These are phyloP conservation scores for Aspergillus tanneri DNA, from an alignment of 2,329 filamentous ascomycete genomes.

Conservation along the genomic window DNA sequence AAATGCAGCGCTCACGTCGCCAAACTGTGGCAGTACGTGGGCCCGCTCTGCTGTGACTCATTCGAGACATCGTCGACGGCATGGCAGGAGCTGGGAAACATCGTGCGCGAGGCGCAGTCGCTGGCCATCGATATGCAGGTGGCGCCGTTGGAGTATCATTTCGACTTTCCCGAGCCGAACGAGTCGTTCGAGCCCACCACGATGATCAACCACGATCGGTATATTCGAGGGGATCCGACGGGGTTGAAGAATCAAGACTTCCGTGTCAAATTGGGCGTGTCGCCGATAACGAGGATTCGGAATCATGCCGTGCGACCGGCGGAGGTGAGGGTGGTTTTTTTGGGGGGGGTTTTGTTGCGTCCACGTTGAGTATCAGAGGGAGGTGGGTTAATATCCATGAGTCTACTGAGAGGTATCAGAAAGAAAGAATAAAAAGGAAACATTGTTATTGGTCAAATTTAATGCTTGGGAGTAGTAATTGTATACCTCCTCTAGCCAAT, in stretches of 20 bases:
- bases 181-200: conserved; percentile 24
- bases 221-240: conserved; percentile 15
- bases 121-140: conserved; percentile 30
- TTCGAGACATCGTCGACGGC: conserved; percentile 10
- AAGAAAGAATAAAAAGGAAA: too few relatives aligned
- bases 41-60: conserved; percentile 22
- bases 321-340: conserved; percentile 15
- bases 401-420: too few relatives aligned
- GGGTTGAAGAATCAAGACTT: conserved; percentile 13
- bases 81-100: conserved; percentile 21
- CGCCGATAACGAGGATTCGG: conserved; percentile 23
- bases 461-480: too few relatives aligned
- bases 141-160: conserved; percentile 26
- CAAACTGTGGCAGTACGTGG: conserved; percentile 23
- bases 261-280: conserved; percentile 23
- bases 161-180: conserved; percentile 25
- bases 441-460: too few relatives aligned
- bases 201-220: conserved; percentile 28
- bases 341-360: conserved; percentile 24
- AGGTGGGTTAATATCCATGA: too few relatives aligned
- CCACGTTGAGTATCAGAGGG: too few relatives aligned
- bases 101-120: conserved; percentile 30
- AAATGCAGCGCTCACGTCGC: conserved; percentile 19
- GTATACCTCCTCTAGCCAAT: too few relatives aligned
- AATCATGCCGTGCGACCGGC: conserved; percentile 16